Base-by-base conservation (phyloP, 2,329 filamentous ascomycete genomes). In the Beauveria sp. region DNA sequence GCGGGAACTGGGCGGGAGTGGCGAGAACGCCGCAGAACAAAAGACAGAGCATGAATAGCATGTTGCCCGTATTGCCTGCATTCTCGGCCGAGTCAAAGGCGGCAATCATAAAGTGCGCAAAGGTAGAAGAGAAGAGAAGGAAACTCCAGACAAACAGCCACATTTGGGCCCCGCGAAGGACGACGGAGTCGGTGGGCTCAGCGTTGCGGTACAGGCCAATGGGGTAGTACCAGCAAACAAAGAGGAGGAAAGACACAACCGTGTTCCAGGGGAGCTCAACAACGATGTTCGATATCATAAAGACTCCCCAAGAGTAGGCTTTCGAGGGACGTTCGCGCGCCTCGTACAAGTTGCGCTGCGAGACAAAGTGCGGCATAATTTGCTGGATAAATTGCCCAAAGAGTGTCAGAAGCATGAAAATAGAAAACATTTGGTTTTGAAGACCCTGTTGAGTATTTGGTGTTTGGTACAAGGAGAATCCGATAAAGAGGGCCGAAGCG, bases 221-320 rank as follows among this genome's bases (percentile, higher is more conserved):
- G 1, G 91, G 90, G 71, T 93, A 96, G 79, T 96, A 96, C 84
- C 89, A 93, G 72, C 81, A 87, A 69, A 91, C 81, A 78, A 80
- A 96, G 77, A 93, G 88, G 66, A 96, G 75, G 18, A 87, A 80
- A 4, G 86, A 84, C 81, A 90, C 88, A 49, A 95, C 74, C 0
- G 86, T 83, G 71, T 96, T 91, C 87, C 90, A 96, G 0, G 91
- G 90, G 2, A 96, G 77, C 73, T 96, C 93, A 63, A 93, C 90
- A 34, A 92, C 76, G 65, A 96, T 89, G 73, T 93, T 90, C 62
- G 88, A 86, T 34, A 93, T 77, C 81, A 96, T 90, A 71, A 96
- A 96, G 6, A 90, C 85, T 71, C 89, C 86, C 91, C 91, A 96
- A 58, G 85, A 86, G 74, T 96, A 96, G 0, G 89, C 86, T 76